Conservation (phyloP, 495 filamentous ascomycete species). For the Aspergillus kassunensis region DNA sequence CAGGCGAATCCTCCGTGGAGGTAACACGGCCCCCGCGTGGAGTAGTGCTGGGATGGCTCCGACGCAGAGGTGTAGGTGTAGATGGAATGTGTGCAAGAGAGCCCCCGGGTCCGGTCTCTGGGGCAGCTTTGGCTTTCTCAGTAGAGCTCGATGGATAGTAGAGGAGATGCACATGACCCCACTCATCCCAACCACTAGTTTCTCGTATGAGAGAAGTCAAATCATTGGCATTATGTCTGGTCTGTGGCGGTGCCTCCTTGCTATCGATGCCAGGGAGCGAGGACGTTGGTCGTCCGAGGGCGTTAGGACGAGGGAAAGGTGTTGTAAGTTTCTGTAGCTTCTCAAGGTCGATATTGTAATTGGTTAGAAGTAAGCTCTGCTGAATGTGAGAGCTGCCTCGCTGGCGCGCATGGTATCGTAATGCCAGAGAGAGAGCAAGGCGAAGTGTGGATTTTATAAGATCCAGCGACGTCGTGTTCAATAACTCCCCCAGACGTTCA, state of each 20-base stretch:
- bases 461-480: constrained; percentile 78
- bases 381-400: constrained; percentile 64
- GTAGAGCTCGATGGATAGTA: constrained; percentile 52
- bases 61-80: constrained; percentile 50
- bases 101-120: constrained; percentile 28
- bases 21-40: constrained; percentile 45
- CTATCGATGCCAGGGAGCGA: constrained; percentile 56
- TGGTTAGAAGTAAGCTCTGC: constrained; percentile 68
- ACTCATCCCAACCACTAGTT: constrained; percentile 57
- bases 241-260: constrained; percentile 63
- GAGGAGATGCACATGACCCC: constrained; percentile 60
- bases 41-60: constrained; percentile 51
- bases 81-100: constrained; percentile 29
- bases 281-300: constrained; percentile 31
- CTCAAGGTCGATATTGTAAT: constrained; percentile 94
- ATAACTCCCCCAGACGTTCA: constrained; percentile 74
- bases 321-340: constrained; percentile 76
- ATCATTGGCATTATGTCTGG: constrained; percentile 65
- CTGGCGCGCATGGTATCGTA: constrained; percentile 85
- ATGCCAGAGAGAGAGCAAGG: constrained; percentile 76
- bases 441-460: constrained; percentile 72
- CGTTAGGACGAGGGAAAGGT: constrained; percentile 71
- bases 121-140: constrained; percentile 27
- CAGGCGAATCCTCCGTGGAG: constrained; percentile 52
- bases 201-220: constrained; percentile 64